Percentiles rank a stretch among this genome's conserved stretches.
Evolutionary conservation across 83 land plant species (phyloP).

Genomic region (Picea abies): DNA sequence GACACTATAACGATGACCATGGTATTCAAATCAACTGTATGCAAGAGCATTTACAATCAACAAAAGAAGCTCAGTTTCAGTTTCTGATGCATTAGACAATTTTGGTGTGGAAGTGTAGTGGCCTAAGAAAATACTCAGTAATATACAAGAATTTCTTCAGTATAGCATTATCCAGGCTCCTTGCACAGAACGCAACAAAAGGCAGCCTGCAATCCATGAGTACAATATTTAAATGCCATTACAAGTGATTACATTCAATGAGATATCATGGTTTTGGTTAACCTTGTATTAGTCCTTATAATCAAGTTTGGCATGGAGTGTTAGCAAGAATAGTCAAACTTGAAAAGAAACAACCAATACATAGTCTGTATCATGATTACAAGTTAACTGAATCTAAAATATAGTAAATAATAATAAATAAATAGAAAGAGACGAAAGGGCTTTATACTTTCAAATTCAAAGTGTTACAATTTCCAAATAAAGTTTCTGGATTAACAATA

Average conservation of each 20-base stretch:
- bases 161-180: background rate
- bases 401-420: no score
- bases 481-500: no score
- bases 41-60: background rate
- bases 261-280: background rate
- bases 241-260: background rate
- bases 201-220: conserved; percentile 12
- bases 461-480: no score
- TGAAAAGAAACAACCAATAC: background rate
- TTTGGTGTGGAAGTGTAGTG: background rate
- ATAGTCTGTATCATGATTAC: background rate
- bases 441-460: no score
- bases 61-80: conserved; percentile 1
- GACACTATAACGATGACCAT: background rate
- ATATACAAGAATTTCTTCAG: conserved; percentile 1
- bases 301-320: background rate
- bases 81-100: background rate
- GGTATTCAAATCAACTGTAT: background rate
- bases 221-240: conserved; percentile 8
- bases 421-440: no score
- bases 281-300: background rate
- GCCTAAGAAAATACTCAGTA: background rate
- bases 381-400: background rate
- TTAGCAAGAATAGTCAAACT: background rate
- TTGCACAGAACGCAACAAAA: background rate